phyloP scores from a whole-genome alignment of 495 filamentous ascomycete genomes.

The Penicillium manginii region DNA sequence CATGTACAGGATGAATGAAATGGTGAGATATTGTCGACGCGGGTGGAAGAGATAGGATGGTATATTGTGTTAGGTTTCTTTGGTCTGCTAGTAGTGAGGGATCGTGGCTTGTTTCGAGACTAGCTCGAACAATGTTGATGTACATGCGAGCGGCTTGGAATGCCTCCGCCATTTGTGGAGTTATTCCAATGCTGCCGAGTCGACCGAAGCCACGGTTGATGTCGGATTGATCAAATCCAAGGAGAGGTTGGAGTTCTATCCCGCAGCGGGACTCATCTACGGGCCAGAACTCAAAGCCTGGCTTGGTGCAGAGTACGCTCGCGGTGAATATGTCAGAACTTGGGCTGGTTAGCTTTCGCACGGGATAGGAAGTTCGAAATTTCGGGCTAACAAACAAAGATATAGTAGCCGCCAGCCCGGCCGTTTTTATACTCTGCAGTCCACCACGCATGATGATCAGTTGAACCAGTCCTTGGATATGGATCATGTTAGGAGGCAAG shows the following conservation, averaged over 20 bases:
- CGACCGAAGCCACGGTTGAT: constrained; percentile 32
- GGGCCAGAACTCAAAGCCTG: constrained; percentile 41
- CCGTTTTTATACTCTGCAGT: constrained; percentile 33
- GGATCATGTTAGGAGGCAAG: constrained; percentile 41
- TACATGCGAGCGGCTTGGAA: constrained; percentile 38
- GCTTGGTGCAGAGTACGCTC: constrained; percentile 29
- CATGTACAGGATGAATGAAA: constrained; percentile 21
- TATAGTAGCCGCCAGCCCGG: constrained; percentile 37
- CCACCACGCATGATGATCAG: constrained; percentile 44
- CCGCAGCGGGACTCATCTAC: constrained; percentile 26
- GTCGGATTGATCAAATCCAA: constrained; percentile 29
- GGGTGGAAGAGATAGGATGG: constrained; percentile 34
- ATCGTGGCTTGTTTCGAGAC: constrained; percentile 20
- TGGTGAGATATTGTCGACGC: constrained; percentile 21
- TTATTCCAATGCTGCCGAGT: constrained; percentile 36
- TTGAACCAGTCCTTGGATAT: constrained; percentile 40
- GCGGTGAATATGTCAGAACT: constrained; percentile 45
- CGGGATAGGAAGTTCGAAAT: neutral
- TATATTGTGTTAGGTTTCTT: constrained; percentile 42
- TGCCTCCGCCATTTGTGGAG: constrained; percentile 34
- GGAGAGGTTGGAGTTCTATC: constrained; percentile 29
- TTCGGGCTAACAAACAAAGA: constrained; percentile 36
- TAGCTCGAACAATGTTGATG: constrained; percentile 29
- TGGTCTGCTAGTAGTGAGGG: constrained; percentile 38
- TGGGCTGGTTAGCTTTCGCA: neutral